These are phyloP conservation scores for Sclerotinia nivalis DNA, from an alignment of 2,329 filamentous ascomycete genomes.

Conservation along the genomic window DNA sequence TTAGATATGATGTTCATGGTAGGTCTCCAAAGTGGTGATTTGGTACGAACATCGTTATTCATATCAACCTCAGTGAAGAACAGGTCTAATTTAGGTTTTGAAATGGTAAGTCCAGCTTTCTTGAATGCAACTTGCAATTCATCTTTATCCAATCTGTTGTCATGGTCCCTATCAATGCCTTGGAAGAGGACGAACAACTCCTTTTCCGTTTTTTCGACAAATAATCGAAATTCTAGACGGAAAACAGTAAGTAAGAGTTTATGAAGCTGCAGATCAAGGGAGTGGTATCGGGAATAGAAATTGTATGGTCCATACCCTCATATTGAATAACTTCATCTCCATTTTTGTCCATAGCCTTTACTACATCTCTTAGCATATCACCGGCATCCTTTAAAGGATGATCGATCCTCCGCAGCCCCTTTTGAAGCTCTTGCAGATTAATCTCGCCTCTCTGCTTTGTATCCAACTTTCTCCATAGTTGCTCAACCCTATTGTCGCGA, in stretches of 20 bases:
- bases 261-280: neutral
- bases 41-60: conserved; percentile 64
- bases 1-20: conserved; percentile 12
- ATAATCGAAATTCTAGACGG: conserved; percentile 76
- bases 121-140: conserved; percentile 81
- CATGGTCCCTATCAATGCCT: conserved; percentile 80
- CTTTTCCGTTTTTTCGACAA: conserved; percentile 83
- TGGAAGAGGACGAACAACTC: conserved; percentile 81
- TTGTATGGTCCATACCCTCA: conserved; percentile 61
- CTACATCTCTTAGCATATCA: conserved; percentile 75
- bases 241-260: conserved; percentile 20
- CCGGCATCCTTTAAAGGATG: conserved; percentile 95
- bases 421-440: conserved; percentile 80
- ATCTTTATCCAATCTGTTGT: conserved; percentile 83
- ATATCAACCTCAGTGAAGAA: conserved; percentile 91
- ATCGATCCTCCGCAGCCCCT: conserved; percentile 83
- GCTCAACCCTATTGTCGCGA: conserved; percentile 77
- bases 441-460: conserved; percentile 74
- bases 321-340: conserved; percentile 89
- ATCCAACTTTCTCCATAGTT: conserved; percentile 82
- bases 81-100: conserved; percentile 71
- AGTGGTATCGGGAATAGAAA: neutral
- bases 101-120: conserved; percentile 75
- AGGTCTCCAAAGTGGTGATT: neutral
- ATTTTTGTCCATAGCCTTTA: conserved; percentile 81